These are phyloP conservation scores for Toxicodendron radicans DNA, from an alignment of 345 rosid genomes.

Conservation along the genomic window DNA sequence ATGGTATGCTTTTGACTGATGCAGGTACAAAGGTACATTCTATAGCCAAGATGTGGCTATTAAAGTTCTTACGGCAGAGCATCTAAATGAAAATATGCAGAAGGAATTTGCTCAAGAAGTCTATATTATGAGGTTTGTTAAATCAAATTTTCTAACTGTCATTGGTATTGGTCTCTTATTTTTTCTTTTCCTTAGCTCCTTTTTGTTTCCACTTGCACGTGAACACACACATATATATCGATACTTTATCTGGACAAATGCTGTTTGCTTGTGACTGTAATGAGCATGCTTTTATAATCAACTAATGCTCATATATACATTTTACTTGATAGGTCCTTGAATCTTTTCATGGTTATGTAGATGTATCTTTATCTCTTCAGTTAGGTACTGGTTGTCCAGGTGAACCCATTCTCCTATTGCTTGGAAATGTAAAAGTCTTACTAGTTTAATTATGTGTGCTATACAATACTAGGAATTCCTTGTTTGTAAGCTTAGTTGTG, in stretches of 20 bases:
- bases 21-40: constrained; percentile 54
- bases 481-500: too few relatives aligned
- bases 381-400: too few relatives aligned
- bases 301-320: neutral
- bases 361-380: too few relatives aligned
- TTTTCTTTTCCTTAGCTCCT: neutral
- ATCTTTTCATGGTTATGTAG: too few relatives aligned
- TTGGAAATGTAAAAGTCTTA: too few relatives aligned
- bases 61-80: constrained; percentile 46
- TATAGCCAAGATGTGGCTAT: constrained; percentile 57
- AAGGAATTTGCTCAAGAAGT: constrained; percentile 58
- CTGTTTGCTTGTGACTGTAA: neutral
- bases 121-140: constrained; percentile 51
- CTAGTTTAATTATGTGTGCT: too few relatives aligned
- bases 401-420: too few relatives aligned
- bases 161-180: neutral
- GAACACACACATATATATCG: too few relatives aligned
- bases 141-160: neutral
- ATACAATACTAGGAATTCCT: too few relatives aligned
- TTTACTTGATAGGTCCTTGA: neutral
- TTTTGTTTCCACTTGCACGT: neutral
- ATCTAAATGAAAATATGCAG: constrained; percentile 36
- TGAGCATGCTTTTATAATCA: neutral
- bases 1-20: constrained; percentile 12
- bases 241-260: neutral